Conservation (phyloP, 1,284 basidiomycete species). For the Trichosporon coremiiforme region DNA sequence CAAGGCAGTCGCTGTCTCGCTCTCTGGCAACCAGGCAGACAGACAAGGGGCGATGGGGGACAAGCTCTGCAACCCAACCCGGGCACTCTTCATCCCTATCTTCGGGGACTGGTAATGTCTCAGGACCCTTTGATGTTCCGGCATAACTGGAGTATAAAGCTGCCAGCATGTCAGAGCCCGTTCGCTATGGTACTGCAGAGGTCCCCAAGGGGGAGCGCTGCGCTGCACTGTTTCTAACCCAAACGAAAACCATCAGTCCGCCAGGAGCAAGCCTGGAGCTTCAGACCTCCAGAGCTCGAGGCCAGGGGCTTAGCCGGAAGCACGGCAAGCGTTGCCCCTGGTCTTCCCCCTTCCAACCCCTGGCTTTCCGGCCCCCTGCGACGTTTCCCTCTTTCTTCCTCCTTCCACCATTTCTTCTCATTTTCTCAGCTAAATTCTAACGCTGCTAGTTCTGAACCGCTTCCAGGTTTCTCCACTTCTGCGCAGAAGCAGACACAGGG, state of each 20-base stretch:
- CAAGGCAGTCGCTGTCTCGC: no score
- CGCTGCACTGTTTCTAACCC: neutral
- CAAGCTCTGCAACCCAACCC: constrained; percentile 2
- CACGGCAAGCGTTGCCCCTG: neutral
- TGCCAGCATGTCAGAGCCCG: neutral
- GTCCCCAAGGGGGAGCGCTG: no score
- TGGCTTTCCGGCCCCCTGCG: neutral
- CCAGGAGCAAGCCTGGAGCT: no score
- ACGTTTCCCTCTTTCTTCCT: neutral
- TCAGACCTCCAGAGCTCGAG: neutral
- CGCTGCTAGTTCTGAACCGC: neutral
- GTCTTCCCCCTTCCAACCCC: neutral
- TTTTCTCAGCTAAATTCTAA: neutral
- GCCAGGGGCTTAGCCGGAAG: neutral
- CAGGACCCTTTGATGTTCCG: neutral
- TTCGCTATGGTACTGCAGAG: no score
- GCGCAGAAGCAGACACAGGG: neutral
- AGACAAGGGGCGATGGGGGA: no score
- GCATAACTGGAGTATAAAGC: neutral
- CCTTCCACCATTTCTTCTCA: neutral
- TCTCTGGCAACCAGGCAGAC: no score
- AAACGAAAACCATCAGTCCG: neutral
- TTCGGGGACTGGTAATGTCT: constrained; percentile 12
- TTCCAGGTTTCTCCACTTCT: neutral
- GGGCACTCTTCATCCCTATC: neutral